A percentile compares a stretch with the other conserved stretches of the same genome.
phyloP scores from a whole-genome alignment of 192 early-diverging fungal species.

The Linnemannia schmuckeri region DNA sequence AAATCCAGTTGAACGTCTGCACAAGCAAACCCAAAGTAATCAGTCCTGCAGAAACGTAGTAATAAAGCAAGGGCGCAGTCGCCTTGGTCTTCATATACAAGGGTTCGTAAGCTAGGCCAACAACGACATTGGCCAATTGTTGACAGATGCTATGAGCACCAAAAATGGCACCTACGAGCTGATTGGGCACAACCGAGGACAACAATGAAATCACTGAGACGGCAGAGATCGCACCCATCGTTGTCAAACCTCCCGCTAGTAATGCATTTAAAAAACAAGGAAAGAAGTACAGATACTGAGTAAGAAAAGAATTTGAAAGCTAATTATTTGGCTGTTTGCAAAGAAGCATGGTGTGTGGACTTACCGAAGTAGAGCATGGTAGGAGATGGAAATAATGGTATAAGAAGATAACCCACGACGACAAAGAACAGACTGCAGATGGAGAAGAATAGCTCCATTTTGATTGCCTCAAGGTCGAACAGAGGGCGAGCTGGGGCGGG shows the following conservation, averaged over 20 bases:
- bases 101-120: not conserved
- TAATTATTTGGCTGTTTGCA: not conserved
- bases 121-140: not conserved
- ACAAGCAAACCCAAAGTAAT: not conserved
- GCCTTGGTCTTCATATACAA: not conserved
- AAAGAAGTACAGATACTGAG: not conserved
- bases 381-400: not conserved
- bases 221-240: not conserved
- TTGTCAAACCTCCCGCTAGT: not conserved
- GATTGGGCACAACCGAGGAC: not conserved
- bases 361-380: not conserved
- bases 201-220: not conserved
- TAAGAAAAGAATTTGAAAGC: not conserved
- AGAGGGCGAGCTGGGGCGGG: not conserved
- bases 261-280: not conserved
- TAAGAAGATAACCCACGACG: not conserved
- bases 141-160: not conserved
- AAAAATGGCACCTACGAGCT: not conserved
- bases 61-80: not conserved
- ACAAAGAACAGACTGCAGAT: not conserved
- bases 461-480: not conserved
- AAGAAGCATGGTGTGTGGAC: not conserved
- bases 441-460: not conserved
- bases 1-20: not conserved
- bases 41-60: not conserved